Evolutionary conservation across 2,329 filamentous ascomycete genomes (phyloP), one percentile per base, ranked within the genome.

Genomic region (Ophiostoma sp.): DNA sequence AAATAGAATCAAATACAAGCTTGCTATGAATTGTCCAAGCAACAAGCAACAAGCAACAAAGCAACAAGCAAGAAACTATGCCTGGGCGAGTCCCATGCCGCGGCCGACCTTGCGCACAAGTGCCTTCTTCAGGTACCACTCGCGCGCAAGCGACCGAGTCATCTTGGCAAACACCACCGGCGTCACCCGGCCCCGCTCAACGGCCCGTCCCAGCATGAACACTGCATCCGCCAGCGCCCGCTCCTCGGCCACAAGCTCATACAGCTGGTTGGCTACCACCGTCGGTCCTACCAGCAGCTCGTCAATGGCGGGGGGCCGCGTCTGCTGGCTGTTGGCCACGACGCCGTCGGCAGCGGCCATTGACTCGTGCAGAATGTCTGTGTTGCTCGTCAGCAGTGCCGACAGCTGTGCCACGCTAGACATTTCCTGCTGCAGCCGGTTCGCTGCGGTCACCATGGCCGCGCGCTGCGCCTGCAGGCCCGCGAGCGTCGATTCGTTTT

Each of bases 201-300:
- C 83, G 1, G 89, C 91, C 68, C 89, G 81, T 1, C 90, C 89
- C 14, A 96, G 81, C 71, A 93, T 88, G 75, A 95, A 96, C 71
- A 98, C 87, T 2, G 92, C 90, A 76, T 97, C 94, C 44, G 89
- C 90, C 64, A 96, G 85, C 2, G 91, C 93, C 72, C 89, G 85
- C 79, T 97, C 94, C 76, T 99, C 95, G 1, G 93, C 92, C 41
- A 93, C 91, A 1, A 96, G 82, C 64, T 89, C 88, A 78, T 98
- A 99, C 36, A 99, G 81, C 81, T 99, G 95, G 72, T 94, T 93
- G 0, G 91, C 92, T 4, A 97, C 95, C 1, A 97, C 89, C 0
- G 92, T 97, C 0, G 94, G 93, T 3, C 93, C 92, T n/a, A 97
- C 92, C 2, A 99, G 82, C 45, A 98, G 84, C 70, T 96, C 93